Evolutionary conservation across 2,329 filamentous ascomycete species (phyloP), one percentile per base, ranked within the genome.

Genomic region (Endocalyx cinctus): DNA sequence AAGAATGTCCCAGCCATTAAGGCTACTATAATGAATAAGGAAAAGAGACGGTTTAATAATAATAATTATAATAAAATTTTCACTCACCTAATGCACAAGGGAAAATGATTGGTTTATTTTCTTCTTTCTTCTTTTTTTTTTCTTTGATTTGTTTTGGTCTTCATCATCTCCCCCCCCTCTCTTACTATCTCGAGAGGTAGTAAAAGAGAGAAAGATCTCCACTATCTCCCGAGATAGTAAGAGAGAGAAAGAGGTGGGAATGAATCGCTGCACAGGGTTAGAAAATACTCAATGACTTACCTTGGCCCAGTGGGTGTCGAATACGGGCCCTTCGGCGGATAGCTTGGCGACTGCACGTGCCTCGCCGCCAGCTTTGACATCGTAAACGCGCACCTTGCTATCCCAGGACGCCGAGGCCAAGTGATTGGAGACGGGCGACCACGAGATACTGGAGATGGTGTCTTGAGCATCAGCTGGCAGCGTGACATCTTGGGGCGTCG

Each of bases 281-380:
- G 51, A 52, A 33, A 43, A 43, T 45, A 37, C 13, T 38, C 39
- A 42, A 33, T 18, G 23, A 59, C 59, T 56, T 55, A 62, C 59
- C 54, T 58, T 54, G 43, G 49, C 52, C 51, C 59, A 62, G 48
- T 60, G 50, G 44, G 57, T 60, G 34, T 53, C 50, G 37, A 63
- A 39, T 20, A 59, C 34, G 10, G 58, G 58, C 29, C 42, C 43
- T 6, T 50, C 47, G 31, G 41, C 41, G 16, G 29, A 25, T 36
- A 59, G 42, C 34, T 38, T 25, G 11, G 54, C 45, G 27, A 49
- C 43, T 27, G 41, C 48, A 18, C 34, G 39, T 30, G 52, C 50
- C 29, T 39, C 39, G 13, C 39, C 42, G 31, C 40, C 28, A 17
- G 37, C 33, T 19, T 46, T 39, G 33, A 57, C 48, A 34, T 59